Base-by-base conservation (phyloP, 495 filamentous ascomycete species). In the Platismatia glauca region DNA sequence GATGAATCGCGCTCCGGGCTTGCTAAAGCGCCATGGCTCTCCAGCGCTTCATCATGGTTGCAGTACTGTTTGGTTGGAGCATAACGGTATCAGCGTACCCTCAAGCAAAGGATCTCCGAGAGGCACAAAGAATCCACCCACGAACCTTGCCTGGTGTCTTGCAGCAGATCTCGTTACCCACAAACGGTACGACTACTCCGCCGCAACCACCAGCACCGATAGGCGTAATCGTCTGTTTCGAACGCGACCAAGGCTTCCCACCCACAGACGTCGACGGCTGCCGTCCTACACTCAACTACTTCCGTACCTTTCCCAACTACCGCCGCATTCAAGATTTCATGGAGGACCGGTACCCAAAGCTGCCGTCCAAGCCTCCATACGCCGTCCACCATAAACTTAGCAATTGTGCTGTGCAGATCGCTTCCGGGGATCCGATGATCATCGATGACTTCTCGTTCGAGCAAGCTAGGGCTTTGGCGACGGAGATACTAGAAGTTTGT, bases 251-350 rank as follows among this genome's bases (percentile, higher is more conserved):
- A 8, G 13, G 12, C 24, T 27, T 3, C 15, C 13, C 0, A 33
- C 4, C 50, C 27, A 53, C 50, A 13, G 24, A 31, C 48, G 35
- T 61, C 16, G 35, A 18, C 0, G 35, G 48, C 48, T 61, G 59
- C 59, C 48, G 59, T 0, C 50, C 50, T 18, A 34, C 50, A n/a
- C 48, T 61, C 46, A 61, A 61, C 50, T 4, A 27, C 27, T 22
- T 61, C 48, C 59, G 59, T 4, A 1, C 18, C 29, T 61, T 55
- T 4, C 48, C 59, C 5, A 22, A 52, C 37, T 61, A 61, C 29
- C 48, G 59, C 59, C 35, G 3, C n/a, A 15, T 52, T 16, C 59
- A 61, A 13, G 24, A 24, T 18, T 61, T 61, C 50, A 15, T 7
- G 13, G 37, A 55, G n/a, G 48, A 9, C 18, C 38, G 46, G 20